Base-by-base conservation (phyloP, 768 basidiomycete genomes). In the Roridomyces roridus region DNA sequence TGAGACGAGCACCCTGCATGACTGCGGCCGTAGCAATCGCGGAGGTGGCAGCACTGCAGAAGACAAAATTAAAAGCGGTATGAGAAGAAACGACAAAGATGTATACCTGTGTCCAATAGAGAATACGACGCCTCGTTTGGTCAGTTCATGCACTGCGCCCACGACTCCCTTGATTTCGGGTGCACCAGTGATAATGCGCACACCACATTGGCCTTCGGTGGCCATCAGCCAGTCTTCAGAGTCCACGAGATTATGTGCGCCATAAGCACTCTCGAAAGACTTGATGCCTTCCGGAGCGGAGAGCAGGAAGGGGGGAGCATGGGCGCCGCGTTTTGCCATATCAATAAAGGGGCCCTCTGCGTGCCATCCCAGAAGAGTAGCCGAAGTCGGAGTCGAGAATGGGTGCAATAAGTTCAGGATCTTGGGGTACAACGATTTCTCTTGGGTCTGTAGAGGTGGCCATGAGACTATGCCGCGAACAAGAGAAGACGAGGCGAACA, bases 281-380 rank as follows among this genome's bases (percentile, higher is more conserved):
- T 74, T 72, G 58, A 85, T 81, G 6, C 88, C 87, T n/a, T 84
- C 77, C 1, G 78, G 76, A 0, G 92, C 91, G 21, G 81, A 62
- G 23, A 84, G 69, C 26, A 92, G 84, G 71, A 85, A 85, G 4
- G 84, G 76, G 4, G 85, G 83, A 1, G 89, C 81, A 68, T 96
- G 94, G 2, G 91, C 92, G 3, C 94, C 94, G 40, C 89, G 86
- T 69, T 94, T 94, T n/a, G 81, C 80, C 36, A 85, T 73, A 51
- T 92, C 87, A 39, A 95, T 80, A 76, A 95, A 96, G 0, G 94
- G 94, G 0, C 94, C 94, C 72, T 96, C 94, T 24, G 84, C 91
- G 62, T 96, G 94, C 88, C 91, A 96, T 24, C 94, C 94, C 12
- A 96, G 82, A 4, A 94, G 70, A 29, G 83, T 87, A 0, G 94